Conservation (phyloP, 2,329 filamentous ascomycete species). For the Leptographium procerum region DNA sequence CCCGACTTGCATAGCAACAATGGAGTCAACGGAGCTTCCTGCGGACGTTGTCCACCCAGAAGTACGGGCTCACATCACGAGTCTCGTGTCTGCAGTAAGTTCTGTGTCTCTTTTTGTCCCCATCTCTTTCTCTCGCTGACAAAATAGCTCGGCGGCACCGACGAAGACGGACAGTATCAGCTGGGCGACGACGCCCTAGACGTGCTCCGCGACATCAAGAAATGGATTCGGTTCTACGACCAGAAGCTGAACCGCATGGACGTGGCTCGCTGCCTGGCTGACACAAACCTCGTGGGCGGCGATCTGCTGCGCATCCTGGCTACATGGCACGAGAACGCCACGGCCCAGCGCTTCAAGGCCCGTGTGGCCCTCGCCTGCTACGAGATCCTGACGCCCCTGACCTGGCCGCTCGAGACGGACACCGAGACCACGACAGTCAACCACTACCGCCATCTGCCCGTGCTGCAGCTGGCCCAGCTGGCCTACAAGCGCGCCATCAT, state of each 20-base stretch:
- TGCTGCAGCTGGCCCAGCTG: conserved; percentile 77
- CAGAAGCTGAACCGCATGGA: conserved; percentile 90
- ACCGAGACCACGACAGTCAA: conserved; percentile 78
- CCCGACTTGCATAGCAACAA: conserved; percentile 16
- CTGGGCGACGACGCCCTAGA: conserved; percentile 89
- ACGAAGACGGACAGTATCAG: conserved; percentile 72
- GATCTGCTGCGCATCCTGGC: conserved; percentile 86
- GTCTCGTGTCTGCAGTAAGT: conserved; percentile 82
- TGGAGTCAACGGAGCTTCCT: conserved; percentile 42
- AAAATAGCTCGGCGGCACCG: conserved; percentile 67
- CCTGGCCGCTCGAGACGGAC: conserved; percentile 81
- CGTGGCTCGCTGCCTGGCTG: conserved; percentile 82
- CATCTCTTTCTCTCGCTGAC: conserved; percentile 10
- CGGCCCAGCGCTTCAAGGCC: conserved; percentile 63
- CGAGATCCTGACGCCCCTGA: conserved; percentile 83
- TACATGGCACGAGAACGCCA: conserved; percentile 62
- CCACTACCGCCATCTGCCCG: conserved; percentile 83
- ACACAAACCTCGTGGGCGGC: conserved; percentile 82
- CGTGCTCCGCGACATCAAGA: conserved; percentile 83
- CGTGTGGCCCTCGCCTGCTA: conserved; percentile 75
- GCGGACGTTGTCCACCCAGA: conserved; percentile 72
- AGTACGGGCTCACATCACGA: conserved; percentile 86
- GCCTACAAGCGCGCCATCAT: conserved; percentile 83
- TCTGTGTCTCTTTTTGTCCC: neutral
- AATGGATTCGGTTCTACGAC: conserved; percentile 92